phyloP scores from a whole-genome alignment of 352 stramenopile genomes.

The Pythium rhizo-oryzae region DNA sequence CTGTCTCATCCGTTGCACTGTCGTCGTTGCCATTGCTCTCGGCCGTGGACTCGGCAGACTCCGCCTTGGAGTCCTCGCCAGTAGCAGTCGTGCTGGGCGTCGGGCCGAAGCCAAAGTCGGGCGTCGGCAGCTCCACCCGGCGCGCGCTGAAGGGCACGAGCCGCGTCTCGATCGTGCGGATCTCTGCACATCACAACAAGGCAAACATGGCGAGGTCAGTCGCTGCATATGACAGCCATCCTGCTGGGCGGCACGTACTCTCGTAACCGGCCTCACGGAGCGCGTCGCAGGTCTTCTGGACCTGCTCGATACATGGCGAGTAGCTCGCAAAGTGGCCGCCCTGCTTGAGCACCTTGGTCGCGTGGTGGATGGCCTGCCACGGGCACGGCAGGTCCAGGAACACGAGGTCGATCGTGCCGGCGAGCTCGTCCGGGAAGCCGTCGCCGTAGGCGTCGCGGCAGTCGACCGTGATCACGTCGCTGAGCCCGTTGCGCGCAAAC shows the following conservation, averaged over 20 bases:
- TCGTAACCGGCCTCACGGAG: conserved; percentile 83
- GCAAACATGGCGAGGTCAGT: neutral
- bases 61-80: conserved; percentile 11
- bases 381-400: conserved; percentile 98
- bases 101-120: conserved; percentile 61
- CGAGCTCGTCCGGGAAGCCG: conserved; percentile 67
- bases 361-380: conserved; percentile 95
- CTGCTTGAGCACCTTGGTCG: conserved; percentile 92
- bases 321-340: conserved; percentile 96
- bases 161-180: conserved; percentile 93
- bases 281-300: conserved; percentile 89
- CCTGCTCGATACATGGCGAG: conserved; percentile 99
- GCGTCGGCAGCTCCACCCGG: conserved; percentile 66
- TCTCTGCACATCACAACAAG: conserved; percentile 40
- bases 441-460: conserved; percentile 96
- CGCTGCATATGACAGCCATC: too few relatives aligned
- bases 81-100: neutral
- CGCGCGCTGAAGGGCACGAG: conserved; percentile 85
- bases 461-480: conserved; percentile 91
- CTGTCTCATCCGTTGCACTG: conserved; percentile 35
- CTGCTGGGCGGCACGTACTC: too few relatives aligned
- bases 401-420: conserved; percentile 90
- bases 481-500: conserved; percentile 93
- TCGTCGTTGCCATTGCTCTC: conserved; percentile 27
- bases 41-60: conserved; percentile 14